Base-by-base conservation (phyloP, 176 grass and related monocot genomes). In the Oryza meyeriana region DNA sequence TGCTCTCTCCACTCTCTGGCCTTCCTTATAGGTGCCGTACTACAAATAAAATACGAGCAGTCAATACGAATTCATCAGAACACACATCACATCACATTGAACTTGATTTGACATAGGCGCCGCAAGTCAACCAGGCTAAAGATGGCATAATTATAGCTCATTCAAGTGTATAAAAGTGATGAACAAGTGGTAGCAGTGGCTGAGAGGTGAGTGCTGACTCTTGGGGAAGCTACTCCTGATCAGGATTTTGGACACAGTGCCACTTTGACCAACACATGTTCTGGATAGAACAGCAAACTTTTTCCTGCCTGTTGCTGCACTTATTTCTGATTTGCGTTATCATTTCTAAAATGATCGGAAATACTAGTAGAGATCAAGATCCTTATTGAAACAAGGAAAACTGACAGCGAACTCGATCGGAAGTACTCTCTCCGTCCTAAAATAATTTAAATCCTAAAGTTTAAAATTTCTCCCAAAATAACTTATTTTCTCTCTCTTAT, bases 201-300 rank as follows among this genome's bases (percentile, higher is more conserved):
- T 59, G 55, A n/a, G 7, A 59, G 32, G 29, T 35, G 38, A 76
- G 76, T 64, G 67, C 40, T 67, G 41, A 30, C 68, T 57, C 61
- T 80, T 27, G 44, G 72, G 27, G 76, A 57, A 79, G 84, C 84
- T 30, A 16, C 81, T 55, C 18, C 1, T 30, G n/a, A 25, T 72
- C 44, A 58, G 70, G 84, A 86, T 74, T 58, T 74, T 85, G 66
- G 65, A 22, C 77, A 71, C 82, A 77, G 77, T 76, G 40, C 55
- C 67, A 74, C 71, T 35, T 72, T 89, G 83, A 82, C 58, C 17
- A 47, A 11, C n/a, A n/a, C n/a, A n/a, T 45, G 44, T 64, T 65
- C 38, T 86, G 82, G 88, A 86, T 82, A 79, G 72, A 78, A 82
- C 78, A 86, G 36, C n/a, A 17, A 73, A 45, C 88, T 89, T 89